Conservation (phyloP, 2,329 filamentous ascomycete species). For the Monilinia polystroma region DNA sequence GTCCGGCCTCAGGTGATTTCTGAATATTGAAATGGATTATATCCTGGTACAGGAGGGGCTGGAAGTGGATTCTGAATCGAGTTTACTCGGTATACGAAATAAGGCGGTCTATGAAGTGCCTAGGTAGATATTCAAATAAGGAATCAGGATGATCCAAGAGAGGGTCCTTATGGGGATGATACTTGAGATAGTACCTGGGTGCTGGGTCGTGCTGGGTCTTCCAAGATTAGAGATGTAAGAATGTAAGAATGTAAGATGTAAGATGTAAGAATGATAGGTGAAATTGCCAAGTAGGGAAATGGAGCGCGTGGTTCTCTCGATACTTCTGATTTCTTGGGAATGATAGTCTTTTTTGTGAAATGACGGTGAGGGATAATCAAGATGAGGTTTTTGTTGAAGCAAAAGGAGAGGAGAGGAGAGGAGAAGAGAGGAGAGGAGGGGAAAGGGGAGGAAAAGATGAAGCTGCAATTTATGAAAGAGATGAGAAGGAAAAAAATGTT, state of each 20-base stretch:
- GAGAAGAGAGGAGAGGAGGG: no score
- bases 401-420: not conserved
- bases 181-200: not conserved
- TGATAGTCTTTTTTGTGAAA: slow-evolving; percentile 4
- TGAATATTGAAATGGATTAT: not conserved
- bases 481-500: no score
- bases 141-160: not conserved
- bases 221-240: no score
- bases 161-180: not conserved
- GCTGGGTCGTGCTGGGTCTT: no score
- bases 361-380: slow-evolving; percentile 13
- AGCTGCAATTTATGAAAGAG: no score
- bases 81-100: not conserved
- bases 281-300: slow-evolving; percentile 17
- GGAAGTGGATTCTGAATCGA: slow-evolving; percentile 16
- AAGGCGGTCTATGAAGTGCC: slow-evolving; percentile 12
- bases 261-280: not conserved
- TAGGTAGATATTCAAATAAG: not conserved
- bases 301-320: not conserved
- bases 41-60: slow-evolving; percentile 20
- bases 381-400: not conserved
- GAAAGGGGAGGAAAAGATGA: no score
- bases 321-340: not conserved
- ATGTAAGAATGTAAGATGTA: no score
- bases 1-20: slow-evolving; percentile 14